Evolutionary conservation across 1,284 basidiomycete genomes (phyloP), one percentile per base, ranked within the genome.

Genomic region (Hymenochaete sp.): DNA sequence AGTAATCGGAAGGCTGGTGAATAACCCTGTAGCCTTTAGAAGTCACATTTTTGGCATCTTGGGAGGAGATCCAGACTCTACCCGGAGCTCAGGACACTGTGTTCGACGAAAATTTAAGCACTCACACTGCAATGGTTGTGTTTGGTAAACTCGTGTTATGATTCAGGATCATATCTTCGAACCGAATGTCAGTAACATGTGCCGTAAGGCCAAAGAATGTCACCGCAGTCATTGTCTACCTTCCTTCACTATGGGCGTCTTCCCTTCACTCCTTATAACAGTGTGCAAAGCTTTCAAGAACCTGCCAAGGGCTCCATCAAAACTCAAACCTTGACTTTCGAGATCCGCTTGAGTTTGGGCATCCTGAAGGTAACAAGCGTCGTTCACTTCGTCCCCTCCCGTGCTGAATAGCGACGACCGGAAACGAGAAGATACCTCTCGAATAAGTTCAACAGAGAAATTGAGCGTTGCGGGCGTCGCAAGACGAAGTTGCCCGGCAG

Each of bases 1-100:
- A 76, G 59, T 70, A 75, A 53, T 76, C 66, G 11, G 67, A 70
- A 1, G 77, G 63, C 2, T 74, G 70, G 49, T 77, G 73, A 36
- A 81, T 62, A 27, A 78, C 58, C 28, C 66, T 62, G 59, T 66
- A 71, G 3, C 76, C 73, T 48, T 68, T 65, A 32, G 71, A 55
- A 0, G 69, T 66, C 3, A 80, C 72, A 33, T 55, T 49, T 3
- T 51, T 51, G 2, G 66, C 67, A 44, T 68, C 63, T 8, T 56
- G 55, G 3, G 63, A 60, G n/a, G 61, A 59, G 19, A 67, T 65
- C 74, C 74, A 77, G 66, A 67, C 68, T 67, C 19, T 45, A 33
- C n/a, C 13, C 28, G 31, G 22, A 26, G 27, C 21, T n/a, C 37
- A 27, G 3, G 3, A 31, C 14, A 13, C n/a, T 24, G 16, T 21